Evolutionary conservation across 805 yeast species (phyloP).

Genomic region (Lipomyces starkeyi): DNA sequence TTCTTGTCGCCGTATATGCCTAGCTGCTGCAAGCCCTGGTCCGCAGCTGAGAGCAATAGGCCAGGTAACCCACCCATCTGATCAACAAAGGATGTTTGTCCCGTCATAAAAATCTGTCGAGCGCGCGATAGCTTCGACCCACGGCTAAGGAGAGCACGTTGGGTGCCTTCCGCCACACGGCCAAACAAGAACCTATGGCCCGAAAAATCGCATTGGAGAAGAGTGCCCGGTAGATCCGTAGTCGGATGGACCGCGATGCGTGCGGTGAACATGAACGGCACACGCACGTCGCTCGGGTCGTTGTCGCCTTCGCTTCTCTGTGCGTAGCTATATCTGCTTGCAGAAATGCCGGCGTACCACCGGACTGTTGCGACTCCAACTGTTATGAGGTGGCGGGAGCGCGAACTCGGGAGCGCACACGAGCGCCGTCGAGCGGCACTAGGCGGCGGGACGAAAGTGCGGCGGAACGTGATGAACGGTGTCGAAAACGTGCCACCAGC

Average conservation of each 20-base stretch:
- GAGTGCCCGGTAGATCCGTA: conserved; percentile 18
- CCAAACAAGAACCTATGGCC: conserved; percentile 66
- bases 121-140: conserved; percentile 63
- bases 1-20: conserved; percentile 60
- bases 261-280: conserved; percentile 12
- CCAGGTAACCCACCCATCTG: conserved; percentile 95
- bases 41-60: conserved; percentile 77
- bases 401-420: background rate
- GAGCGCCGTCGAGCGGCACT: conserved; percentile 6
- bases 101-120: conserved; percentile 75
- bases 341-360: background rate
- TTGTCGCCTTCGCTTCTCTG: background rate
- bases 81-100: conserved; percentile 71
- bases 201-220: conserved; percentile 17
- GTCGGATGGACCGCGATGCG: conserved; percentile 31
- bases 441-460: background rate
- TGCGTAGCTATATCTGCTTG: background rate
- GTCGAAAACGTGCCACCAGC: background rate
- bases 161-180: conserved; percentile 83
- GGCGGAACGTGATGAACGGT: background rate
- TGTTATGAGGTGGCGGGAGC: background rate
- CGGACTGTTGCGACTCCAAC: background rate
- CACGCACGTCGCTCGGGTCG: background rate
- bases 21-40: conserved; percentile 67
- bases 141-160: conserved; percentile 70